These are phyloP conservation scores for Cylindrotheca closterium DNA, from an alignment of 108 stramenopile species.

Conservation along the genomic window DNA sequence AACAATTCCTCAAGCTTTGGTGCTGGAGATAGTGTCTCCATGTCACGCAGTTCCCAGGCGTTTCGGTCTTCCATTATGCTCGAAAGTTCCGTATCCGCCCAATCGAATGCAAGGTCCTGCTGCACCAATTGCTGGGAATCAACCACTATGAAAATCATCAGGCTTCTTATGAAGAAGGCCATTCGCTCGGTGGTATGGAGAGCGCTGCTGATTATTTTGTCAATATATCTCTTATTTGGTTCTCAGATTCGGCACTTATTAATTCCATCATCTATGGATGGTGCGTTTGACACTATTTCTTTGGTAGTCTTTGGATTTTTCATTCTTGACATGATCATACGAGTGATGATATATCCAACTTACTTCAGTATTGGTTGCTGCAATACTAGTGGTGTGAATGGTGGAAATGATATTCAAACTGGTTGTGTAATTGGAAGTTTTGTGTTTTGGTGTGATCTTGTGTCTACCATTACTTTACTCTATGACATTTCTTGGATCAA, in stretches of 20 bases:
- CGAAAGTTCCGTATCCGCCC: no score
- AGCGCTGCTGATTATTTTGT: constrained; percentile 24
- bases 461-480: constrained; percentile 53
- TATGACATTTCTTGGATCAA: constrained; percentile 62
- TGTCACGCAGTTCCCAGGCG: no score
- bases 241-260: constrained; percentile 50
- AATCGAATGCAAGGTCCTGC: no score
- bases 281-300: constrained; percentile 46
- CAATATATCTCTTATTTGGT: constrained; percentile 59
- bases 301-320: constrained; percentile 38
- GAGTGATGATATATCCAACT: constrained; percentile 38
- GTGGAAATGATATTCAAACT: constrained; percentile 13
- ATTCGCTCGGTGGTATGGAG: constrained; percentile 26
- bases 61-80: no score
- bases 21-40: no score
- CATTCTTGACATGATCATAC: constrained; percentile 50
- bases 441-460: constrained; percentile 76
- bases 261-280: constrained; percentile 30
- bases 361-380: constrained; percentile 49
- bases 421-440: constrained; percentile 42
- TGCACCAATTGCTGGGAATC: no score
- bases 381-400: background rate
- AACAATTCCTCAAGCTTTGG: no score
- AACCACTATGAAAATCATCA: no score
- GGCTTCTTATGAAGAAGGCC: background rate